Conservation (phyloP, 305 asterid species). For the Fraxinus nigra region DNA sequence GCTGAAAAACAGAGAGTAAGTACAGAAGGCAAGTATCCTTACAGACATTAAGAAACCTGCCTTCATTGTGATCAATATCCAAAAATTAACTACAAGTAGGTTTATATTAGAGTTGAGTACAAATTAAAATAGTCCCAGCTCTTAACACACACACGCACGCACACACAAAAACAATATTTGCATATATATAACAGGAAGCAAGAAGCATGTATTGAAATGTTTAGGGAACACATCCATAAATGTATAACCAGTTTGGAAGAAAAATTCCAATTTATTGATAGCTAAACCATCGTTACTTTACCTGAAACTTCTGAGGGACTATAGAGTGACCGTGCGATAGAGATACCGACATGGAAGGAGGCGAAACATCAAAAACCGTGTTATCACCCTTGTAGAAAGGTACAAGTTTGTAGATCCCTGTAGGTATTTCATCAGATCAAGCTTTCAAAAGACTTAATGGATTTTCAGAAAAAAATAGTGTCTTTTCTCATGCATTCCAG, state of each 20-base stretch:
- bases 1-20: background rate
- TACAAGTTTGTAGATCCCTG: conserved; percentile 83
- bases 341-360: conserved; percentile 68
- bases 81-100: background rate
- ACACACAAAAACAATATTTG: background rate
- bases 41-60: background rate
- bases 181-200: background rate
- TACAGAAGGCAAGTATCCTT: background rate
- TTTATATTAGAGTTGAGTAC: background rate
- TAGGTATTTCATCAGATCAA: conserved; percentile 28
- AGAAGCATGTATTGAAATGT: conserved; percentile 1
- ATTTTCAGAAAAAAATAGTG: conserved; percentile 11
- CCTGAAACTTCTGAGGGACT: conserved; percentile 85
- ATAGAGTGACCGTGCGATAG: conserved; percentile 73
- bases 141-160: background rate
- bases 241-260: conserved; percentile 22
- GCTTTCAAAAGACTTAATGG: conserved; percentile 13
- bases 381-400: conserved; percentile 98
- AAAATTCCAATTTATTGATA: background rate
- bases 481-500: conserved; percentile 11
- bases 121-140: background rate
- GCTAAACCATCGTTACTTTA: conserved; percentile 29
- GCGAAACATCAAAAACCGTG: conserved; percentile 94
- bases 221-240: background rate
- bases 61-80: background rate